Evolutionary conservation across 805 yeast genomes (phyloP).

Genomic region (Millerozyma acaciae): DNA sequence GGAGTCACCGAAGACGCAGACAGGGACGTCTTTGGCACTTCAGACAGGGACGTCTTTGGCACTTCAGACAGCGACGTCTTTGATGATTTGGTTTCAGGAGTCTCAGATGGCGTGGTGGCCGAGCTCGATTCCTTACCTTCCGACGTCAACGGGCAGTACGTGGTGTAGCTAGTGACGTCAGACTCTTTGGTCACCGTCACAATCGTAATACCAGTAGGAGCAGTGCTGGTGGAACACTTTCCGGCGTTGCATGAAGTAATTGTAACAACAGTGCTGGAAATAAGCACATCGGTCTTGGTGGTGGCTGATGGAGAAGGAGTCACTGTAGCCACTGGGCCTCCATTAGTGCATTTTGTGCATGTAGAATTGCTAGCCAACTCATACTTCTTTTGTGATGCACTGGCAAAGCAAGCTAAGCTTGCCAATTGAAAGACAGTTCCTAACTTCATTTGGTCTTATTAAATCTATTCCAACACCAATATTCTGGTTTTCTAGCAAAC

Average conservation of each 20-base stretch:
- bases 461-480: no score
- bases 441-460: no score
- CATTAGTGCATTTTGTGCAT: no score
- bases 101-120: neutral
- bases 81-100: neutral
- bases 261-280: slow-evolving; percentile 19
- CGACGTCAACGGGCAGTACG: slow-evolving; percentile 15
- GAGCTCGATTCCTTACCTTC: neutral
- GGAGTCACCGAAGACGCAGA: no score
- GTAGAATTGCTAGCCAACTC: no score
- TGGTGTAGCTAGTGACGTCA: slow-evolving; percentile 11
- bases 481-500: no score
- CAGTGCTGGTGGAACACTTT: slow-evolving; percentile 19
- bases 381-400: no score
- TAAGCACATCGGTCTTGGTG: neutral
- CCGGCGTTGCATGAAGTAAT: slow-evolving; percentile 24
- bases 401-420: no score
- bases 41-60: no score
- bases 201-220: slow-evolving; percentile 22
- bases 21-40: no score
- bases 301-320: neutral
- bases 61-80: slow-evolving; percentile 1
- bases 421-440: no score
- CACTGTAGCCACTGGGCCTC: no score
- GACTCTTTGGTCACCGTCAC: slow-evolving; percentile 9